phyloP scores from a whole-genome alignment of 208 protist genomes.

The Porcisia hertigi region DNA sequence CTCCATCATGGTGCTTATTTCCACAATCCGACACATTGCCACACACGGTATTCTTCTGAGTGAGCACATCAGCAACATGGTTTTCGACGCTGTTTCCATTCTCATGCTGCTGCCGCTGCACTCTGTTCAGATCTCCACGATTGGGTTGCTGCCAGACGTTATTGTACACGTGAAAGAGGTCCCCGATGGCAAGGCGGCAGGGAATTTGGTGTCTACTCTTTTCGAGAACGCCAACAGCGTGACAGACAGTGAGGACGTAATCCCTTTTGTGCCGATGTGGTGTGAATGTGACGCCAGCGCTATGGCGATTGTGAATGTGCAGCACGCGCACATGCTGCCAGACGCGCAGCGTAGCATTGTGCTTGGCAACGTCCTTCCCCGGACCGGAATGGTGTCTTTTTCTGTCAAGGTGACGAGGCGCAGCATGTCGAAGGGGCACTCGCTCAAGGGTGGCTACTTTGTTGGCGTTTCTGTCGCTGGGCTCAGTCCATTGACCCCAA shows the following conservation, averaged over 20 bases:
- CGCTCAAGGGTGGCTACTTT: slow-evolving; percentile 91
- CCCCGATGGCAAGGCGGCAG: slow-evolving; percentile 41
- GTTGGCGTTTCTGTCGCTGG: slow-evolving; percentile 77
- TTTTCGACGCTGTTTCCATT: slow-evolving; percentile 81
- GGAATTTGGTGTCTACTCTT: slow-evolving; percentile 66
- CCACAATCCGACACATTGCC: slow-evolving; percentile 76
- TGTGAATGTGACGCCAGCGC: slow-evolving; percentile 76
- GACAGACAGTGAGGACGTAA: slow-evolving; percentile 37
- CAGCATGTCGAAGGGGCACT: slow-evolving; percentile 84
- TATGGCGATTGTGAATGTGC: slow-evolving; percentile 73
- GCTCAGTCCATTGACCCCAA: slow-evolving; percentile 67
- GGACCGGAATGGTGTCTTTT: slow-evolving; percentile 84
- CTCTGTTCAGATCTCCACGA: slow-evolving; percentile 80
- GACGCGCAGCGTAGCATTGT: slow-evolving; percentile 87
- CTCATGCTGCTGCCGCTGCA: slow-evolving; percentile 85
- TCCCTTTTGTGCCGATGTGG: slow-evolving; percentile 81
- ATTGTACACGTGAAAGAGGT: slow-evolving; percentile 68
- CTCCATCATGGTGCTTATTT: slow-evolving; percentile 77
- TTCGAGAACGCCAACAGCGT: slow-evolving; percentile 73
- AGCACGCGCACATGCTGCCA: slow-evolving; percentile 77
- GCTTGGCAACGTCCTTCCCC: slow-evolving; percentile 77
- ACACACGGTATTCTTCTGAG: slow-evolving; percentile 28
- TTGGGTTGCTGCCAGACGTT: slow-evolving; percentile 81
- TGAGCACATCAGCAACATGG: slow-evolving; percentile 50
- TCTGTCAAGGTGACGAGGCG: slow-evolving; percentile 78